Percentiles rank a stretch among this genome's conserved stretches.
Conservation (phyloP, 2,329 filamentous ascomycete species). For the Coniochaeta hoffmannii region DNA sequence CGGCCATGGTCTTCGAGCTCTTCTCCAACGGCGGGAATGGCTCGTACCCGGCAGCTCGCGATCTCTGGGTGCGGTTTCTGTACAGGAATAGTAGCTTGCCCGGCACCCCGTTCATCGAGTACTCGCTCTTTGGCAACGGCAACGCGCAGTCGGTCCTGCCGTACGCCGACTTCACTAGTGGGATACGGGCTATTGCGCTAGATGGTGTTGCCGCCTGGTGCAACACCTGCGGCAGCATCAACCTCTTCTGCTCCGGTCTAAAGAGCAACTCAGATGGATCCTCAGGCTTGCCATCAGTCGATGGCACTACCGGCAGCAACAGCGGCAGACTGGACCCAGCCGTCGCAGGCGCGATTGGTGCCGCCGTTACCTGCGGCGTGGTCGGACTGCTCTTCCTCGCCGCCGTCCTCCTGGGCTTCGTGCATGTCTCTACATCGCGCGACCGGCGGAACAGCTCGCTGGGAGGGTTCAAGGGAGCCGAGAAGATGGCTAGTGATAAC, state of each 20-base stretch:
- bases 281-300: not conserved
- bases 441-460: constrained; percentile 9
- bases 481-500: constrained; percentile 35
- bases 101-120: constrained; percentile 24
- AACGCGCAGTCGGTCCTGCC: constrained; percentile 24
- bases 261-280: constrained; percentile 4
- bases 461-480: constrained; percentile 35
- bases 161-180: constrained; percentile 28
- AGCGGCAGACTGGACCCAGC: constrained; percentile 21
- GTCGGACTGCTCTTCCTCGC: constrained; percentile 16
- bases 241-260: constrained; percentile 29
- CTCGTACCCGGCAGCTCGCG: constrained; percentile 23
- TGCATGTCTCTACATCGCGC: constrained; percentile 18
- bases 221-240: constrained; percentile 26
- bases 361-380: constrained; percentile 28
- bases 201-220: constrained; percentile 34
- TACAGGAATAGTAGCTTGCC: constrained; percentile 42
- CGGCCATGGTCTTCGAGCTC: constrained; percentile 68
- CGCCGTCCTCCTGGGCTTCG: constrained; percentile 11
- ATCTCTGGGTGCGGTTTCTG: constrained; percentile 47
- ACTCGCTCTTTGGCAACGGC: constrained; percentile 32
- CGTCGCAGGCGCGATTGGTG: constrained; percentile 40
- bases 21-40: constrained; percentile 28
- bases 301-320: not conserved
- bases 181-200: constrained; percentile 28